Base-by-base conservation (phyloP, 257 asterid species). In the Hygrophila difformis region DNA sequence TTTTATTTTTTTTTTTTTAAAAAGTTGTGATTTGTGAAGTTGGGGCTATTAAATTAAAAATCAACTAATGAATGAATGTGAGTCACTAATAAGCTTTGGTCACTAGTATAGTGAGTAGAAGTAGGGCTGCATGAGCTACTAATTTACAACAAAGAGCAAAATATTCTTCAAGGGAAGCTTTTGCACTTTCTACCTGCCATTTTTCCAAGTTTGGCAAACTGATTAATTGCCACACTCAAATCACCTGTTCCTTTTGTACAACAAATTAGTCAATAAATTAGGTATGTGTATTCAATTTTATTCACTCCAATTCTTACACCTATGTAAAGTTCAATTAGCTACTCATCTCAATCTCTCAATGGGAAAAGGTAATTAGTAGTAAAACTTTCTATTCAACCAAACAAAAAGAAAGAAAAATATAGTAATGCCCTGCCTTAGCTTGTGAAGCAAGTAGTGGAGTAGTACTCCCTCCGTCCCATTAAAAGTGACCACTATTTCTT, bases 161-260 rank as follows among this genome's bases (percentile, higher is more conserved):
- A 47, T 47, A 63, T 22, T 15, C 14, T 36, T 55, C 48, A 48
- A 44, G 49, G 31, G 39, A 29, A 39, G 16, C 19, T 40, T 39
- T 28, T 35, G 33, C 54, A 43, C 47, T 47, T 60, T 50, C 33
- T 24, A 34, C 45, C 55, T 36, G 19, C 56, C 61, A 46, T 14
- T 36, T 54, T 56, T 18, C 69, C 48, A 59, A 23, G 43, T 67
- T 57, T 36, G 65, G 61, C 55, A 45, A 66, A 17, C 1, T 2
- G 5, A 53, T 66, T 47, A 39, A 59, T 56, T 59, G 39, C 59
- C 31, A 29, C 31, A 35, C 43, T 42, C 34, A 64, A 57, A 57
- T 47, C 23, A 56, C 37, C 21, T 33, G 38, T 39, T n/a, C 47
- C 19, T 19, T 36, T 51, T 13, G 10, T 56, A 36, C 57, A 15